Evolutionary conservation across 768 basidiomycete genomes (phyloP), one percentile per base, ranked within the genome.

Genomic region (Boletellus ananas): DNA sequence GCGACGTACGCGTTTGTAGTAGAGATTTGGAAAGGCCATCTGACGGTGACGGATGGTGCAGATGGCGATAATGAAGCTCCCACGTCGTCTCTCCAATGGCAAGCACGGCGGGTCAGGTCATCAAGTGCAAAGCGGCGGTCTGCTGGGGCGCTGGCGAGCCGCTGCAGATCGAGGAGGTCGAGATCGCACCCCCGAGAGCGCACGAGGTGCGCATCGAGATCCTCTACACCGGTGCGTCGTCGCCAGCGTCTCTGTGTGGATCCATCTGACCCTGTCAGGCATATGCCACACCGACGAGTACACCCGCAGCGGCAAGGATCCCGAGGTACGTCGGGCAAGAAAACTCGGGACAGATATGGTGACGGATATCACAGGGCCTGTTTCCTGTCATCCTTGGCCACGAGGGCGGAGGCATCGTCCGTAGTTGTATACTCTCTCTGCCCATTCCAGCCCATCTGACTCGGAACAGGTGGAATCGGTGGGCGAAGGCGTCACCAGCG

Each of bases 241-340:
- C 14, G 34, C 20, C 17, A 33, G 21, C 20, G 43, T 11, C 31
- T n/a, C 29, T 43, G 20, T 42, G 49, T 31, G 5, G 18, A 18
- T 33, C 45, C 55, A 23, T 43, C 37, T 34, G 41, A 45, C 38
- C 25, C 39, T 35, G 25, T 34, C 51, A 89, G 88, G 88, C 54
- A 88, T 99, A 66, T 99, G 96, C 72, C 94, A 98, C 70, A 97
- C 95, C 63, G 94, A 98, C 63, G 94, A 94, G 65, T 98, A 94
- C 74, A 94, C 93, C 54, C 85, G 94, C 65, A 94, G 91, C 66
- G 94, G 94, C 49, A 88, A 88, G 70, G 95, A 99, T 68, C 84
- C 94, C 37, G 96, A 98, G 80, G 94, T 87, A 66, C 46, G 63
- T 55, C 20, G 39, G 21, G 18, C 16, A 36, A 54, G 35, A 56